Conservation (phyloP, 2,329 filamentous ascomycete species). For the Penicillium sp. region DNA sequence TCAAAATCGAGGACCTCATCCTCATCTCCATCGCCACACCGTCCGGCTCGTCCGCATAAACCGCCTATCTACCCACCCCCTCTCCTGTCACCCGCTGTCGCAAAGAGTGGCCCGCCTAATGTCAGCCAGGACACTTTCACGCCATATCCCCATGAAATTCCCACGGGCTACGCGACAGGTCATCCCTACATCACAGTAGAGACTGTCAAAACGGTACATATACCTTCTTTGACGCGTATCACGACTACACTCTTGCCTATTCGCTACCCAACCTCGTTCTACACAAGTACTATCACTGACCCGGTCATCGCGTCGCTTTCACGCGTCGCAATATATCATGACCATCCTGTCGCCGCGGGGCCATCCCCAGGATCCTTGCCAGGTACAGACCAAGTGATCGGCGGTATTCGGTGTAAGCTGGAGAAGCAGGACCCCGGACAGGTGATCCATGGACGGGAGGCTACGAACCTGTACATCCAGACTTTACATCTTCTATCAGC, state of each 20-base stretch:
- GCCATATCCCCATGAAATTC: slow-evolving; percentile 32
- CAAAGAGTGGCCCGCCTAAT: slow-evolving; percentile 26
- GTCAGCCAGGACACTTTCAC: slow-evolving; percentile 27
- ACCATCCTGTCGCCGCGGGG: slow-evolving; percentile 39
- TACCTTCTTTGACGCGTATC: slow-evolving; percentile 58
- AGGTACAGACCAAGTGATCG: slow-evolving; percentile 47
- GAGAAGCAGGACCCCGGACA: slow-evolving; percentile 30
- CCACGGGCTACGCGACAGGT: slow-evolving; percentile 32
- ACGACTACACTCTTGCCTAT: slow-evolving; percentile 61
- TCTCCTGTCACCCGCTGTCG: slow-evolving; percentile 24
- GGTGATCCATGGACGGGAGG: slow-evolving; percentile 15
- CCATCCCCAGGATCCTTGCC: slow-evolving; percentile 19
- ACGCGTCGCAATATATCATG: slow-evolving; percentile 60
- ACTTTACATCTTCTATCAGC: slow-evolving; percentile 61
- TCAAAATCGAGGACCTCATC: slow-evolving; percentile 27
- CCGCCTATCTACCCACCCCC: slow-evolving; percentile 35
- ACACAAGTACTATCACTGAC: slow-evolving; percentile 59
- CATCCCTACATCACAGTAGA: slow-evolving; percentile 55
- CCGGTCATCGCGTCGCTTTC: slow-evolving; percentile 54
- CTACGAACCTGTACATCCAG: slow-evolving; percentile 59
- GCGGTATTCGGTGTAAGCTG: slow-evolving; percentile 50
- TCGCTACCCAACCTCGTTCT: slow-evolving; percentile 62
- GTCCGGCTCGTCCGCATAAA: slow-evolving; percentile 12
- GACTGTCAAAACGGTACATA: slow-evolving; percentile 53
- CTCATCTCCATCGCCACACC: slow-evolving; percentile 24